These are phyloP conservation scores for Helichrysum umbraculigerum DNA, from an alignment of 129 eudicot species.

Conservation along the genomic window DNA sequence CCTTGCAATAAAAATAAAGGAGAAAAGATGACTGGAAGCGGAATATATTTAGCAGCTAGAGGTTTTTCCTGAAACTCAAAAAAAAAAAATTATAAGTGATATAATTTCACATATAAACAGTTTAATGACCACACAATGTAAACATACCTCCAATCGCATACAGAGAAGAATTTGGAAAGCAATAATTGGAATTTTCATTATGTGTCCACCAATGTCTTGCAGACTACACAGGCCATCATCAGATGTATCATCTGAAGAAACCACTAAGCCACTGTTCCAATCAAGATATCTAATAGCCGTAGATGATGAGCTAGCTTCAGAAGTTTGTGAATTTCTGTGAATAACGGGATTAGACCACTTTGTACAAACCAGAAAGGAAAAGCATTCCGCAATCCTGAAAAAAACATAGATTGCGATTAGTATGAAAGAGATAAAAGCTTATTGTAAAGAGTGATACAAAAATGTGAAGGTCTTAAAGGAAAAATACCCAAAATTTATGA, in stretches of 20 bases:
- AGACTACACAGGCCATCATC: constrained; percentile 66
- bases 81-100: neutral
- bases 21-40: constrained; percentile 72
- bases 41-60: constrained; percentile 52
- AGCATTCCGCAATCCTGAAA: constrained; percentile 92
- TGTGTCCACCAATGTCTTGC: constrained; percentile 91
- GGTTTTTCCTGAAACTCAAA: constrained; percentile 74
- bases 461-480: neutral
- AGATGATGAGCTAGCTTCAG: constrained; percentile 80
- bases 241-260: constrained; percentile 58
- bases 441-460: constrained; percentile 1
- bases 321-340: constrained; percentile 52
- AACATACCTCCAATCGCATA: constrained; percentile 80
- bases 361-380: constrained; percentile 95
- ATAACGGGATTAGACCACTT: constrained; percentile 95
- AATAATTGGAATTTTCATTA: constrained; percentile 81
- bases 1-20: constrained; percentile 87
- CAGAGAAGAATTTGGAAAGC: constrained; percentile 88
- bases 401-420: constrained; percentile 6
- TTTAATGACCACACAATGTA: constrained; percentile 9
- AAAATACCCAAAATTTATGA: constrained; percentile 88
- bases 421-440: neutral
- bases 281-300: constrained; percentile 70
- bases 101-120: constrained; percentile 18
- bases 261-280: constrained; percentile 83